Evolutionary conservation across 1,284 basidiomycete species (phyloP), one percentile per base, ranked within the genome.

Genomic region (Rhodotorula sp.): DNA sequence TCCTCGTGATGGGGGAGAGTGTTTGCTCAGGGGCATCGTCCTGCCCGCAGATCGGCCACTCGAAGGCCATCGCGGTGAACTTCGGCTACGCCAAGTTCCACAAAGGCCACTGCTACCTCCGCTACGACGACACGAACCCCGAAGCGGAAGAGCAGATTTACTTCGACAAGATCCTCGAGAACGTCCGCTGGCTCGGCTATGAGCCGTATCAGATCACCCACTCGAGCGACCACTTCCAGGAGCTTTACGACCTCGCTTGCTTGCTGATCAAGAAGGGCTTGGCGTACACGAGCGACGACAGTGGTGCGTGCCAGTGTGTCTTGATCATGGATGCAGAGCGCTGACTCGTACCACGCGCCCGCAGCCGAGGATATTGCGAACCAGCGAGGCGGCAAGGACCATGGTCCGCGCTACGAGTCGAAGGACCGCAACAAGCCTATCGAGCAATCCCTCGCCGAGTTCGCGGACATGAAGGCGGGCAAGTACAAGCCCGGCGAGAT

Each of bases 171-270:
- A 98, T 99, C 65, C 83, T 99, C 77, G 94, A 98, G 82, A 92
- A 89, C 73, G 86, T 99, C 58, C 86, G 94, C 73, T 99, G 96
- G 96, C 86, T 99, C 37, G 96, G 96, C 2, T 99, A 88, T 77
- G 94, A 99, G 80, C 96, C 96, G 9, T 98, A 91, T 91, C 93
- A 93, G 82, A 94, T 99, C 83, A 99, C 96, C 20, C 99, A 99
- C 81, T 98, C 95, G 61, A 95, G 92, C 78, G 96, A 99, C 82
- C 93, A 99, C 82, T 99, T 99, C 81, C 87, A 91, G 72, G 82
- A 88, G 78, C 83, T 99, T 28, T 91, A 95, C 79, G 88, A 89
- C 30, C 85, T 98, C 37, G 95, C 95, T 4, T 85, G 93, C n/a
- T 89, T 95, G 79, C 84, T 99, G 62, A 95, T 94, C 76, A 87